A percentile compares a stretch with the other conserved stretches of the same genome.
Conservation (phyloP, 352 stramenopile species). For the Sclerospora graminicola region DNA sequence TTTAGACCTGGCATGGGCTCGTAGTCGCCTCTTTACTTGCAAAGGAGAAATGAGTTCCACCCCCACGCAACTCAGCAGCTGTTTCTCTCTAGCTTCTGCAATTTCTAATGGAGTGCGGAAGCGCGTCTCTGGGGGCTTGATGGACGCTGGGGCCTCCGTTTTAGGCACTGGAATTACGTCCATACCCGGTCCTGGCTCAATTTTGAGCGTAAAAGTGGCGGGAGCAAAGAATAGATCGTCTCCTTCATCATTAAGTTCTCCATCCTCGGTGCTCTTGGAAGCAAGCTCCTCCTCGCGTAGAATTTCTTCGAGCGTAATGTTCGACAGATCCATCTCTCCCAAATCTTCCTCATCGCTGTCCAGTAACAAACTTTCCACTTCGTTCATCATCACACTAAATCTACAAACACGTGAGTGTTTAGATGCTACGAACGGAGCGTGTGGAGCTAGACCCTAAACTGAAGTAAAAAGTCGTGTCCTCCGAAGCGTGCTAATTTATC, state of each 20-base stretch:
- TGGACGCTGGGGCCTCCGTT: constrained; percentile 1
- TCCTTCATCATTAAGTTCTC: constrained; percentile 13
- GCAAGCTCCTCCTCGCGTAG: constrained; percentile 56
- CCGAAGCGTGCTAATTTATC: too few relatives aligned
- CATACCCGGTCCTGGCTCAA: constrained; percentile 61
- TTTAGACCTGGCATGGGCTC: constrained; percentile 49
- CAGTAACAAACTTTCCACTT: constrained; percentile 44
- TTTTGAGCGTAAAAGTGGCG: constrained; percentile 50
- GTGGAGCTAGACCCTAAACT: too few relatives aligned
- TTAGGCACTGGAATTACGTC: constrained; percentile 29
- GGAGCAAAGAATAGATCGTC: constrained; percentile 68
- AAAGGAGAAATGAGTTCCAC: constrained; percentile 75
- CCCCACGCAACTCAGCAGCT: constrained; percentile 73
- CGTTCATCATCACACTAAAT: constrained; percentile 20
- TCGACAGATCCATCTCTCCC: constrained; percentile 45
- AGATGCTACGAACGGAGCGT: too few relatives aligned
- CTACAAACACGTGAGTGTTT: too few relatives aligned
- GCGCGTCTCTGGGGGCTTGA: constrained; percentile 16
- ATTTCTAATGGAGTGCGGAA: constrained; percentile 66
- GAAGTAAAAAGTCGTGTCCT: too few relatives aligned
- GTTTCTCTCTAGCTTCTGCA: constrained; percentile 65
- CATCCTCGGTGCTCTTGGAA: constrained; percentile 17
- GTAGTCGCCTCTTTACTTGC: constrained; percentile 71
- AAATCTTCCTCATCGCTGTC: constrained; percentile 66
- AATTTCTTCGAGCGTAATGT: constrained; percentile 68